phyloP scores from a whole-genome alignment of 495 filamentous ascomycete genomes.

The Talaromyces wortmannii region DNA sequence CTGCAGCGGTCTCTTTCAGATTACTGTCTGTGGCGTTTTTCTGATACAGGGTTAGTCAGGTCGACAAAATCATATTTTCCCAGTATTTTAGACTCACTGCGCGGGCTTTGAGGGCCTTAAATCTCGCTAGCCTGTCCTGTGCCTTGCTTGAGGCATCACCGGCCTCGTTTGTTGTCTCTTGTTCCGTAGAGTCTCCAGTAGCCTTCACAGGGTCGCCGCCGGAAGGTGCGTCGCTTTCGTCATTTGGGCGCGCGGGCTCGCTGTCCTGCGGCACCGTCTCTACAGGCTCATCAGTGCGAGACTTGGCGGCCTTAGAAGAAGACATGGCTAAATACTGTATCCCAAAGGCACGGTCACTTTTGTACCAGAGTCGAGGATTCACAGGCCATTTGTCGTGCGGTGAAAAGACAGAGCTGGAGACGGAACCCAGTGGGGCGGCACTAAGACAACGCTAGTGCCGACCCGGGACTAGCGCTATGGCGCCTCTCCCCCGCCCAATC shows the following conservation, averaged over 20 bases:
- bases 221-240: neutral
- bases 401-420: too few relatives aligned
- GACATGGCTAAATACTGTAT: neutral
- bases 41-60: conserved; percentile 21
- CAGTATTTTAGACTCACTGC: conserved; percentile 36
- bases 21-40: conserved; percentile 73
- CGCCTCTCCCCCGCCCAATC: too few relatives aligned
- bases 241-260: neutral
- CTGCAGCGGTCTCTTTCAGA: conserved; percentile 73
- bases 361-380: too few relatives aligned
- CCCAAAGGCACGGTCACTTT: neutral
- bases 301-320: neutral
- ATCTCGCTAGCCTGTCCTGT: conserved; percentile 37
- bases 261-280: neutral
- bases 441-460: too few relatives aligned
- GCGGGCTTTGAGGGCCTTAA: conserved; percentile 80
- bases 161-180: conserved; percentile 12
- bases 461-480: too few relatives aligned
- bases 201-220: too few relatives aligned
- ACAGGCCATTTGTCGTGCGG: too few relatives aligned
- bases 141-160: conserved; percentile 24
- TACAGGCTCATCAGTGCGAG: neutral
- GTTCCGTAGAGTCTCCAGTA: conserved; percentile 5
- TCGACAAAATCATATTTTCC: neutral
- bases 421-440: too few relatives aligned